Base-by-base conservation (phyloP, 1,284 basidiomycete species). In the Chiua sp. region DNA sequence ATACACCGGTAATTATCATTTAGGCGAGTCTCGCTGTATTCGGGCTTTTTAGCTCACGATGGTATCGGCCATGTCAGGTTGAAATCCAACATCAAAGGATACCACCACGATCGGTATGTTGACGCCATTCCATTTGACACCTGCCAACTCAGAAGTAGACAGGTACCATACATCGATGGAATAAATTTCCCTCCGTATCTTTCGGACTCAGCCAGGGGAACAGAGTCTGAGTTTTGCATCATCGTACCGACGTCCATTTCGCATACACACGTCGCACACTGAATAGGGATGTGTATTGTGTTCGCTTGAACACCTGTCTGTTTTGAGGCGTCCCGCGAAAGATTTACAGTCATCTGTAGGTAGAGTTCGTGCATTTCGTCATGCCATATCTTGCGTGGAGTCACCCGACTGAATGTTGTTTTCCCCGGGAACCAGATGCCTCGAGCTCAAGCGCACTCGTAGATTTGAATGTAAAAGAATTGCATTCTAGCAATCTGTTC, bases 41-140 rank as follows among this genome's bases (percentile, higher is more conserved):
- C 48, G 10, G 51, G 20, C 30, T 30, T 35, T 42, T 48, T n/a
- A 18, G 52, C 37, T 4, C 63, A 52, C 59, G 58, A 15, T 35
- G 30, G n/a, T 23, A 18, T 32, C 16, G 23, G 50, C 22, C 20
- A 28, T 39, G 42, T 42, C 16, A 18, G 12, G 20, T n/a, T 18
- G 10, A 28, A n/a, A 33, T 23, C 22, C 39, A 10, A 47, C 16
- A 11, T 35, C 22, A 13, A 30, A 22, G 6, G 7, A n/a, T 23
- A 22, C 20, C 33, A 7, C 35, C 20, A 42, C n/a, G 16, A 8
- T 63, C 28, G 26, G 16, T 35, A 20, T 37, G 42, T 39, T 32
- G 32, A 33, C 46, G 12, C 23, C 15, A 6, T 23, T n/a, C n/a
- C n/a, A n/a, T n/a, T n/a, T 42, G 33, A 51, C 18, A n/a, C 28